Evolutionary conservation across 108 stramenopile genomes (phyloP).

Genomic region (Skeletonema grethae): DNA sequence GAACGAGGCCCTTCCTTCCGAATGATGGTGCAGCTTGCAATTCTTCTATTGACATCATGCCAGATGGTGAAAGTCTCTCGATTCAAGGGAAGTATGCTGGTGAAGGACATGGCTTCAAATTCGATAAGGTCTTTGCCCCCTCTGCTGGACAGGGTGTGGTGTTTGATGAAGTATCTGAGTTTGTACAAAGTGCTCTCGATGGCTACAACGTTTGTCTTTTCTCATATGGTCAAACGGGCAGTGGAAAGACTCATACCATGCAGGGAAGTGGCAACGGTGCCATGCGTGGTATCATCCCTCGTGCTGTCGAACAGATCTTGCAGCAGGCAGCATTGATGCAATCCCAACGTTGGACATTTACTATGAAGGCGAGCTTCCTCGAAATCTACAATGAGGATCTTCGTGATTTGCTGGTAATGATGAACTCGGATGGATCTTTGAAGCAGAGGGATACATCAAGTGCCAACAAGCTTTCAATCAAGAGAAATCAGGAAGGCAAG

Average conservation of each 20-base stretch:
- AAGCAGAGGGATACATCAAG: constrained; percentile 25
- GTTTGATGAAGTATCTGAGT: constrained; percentile 90
- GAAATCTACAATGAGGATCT: constrained; percentile 99
- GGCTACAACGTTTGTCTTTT: constrained; percentile 91
- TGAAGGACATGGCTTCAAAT: constrained; percentile 61
- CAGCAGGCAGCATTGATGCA: constrained; percentile 77
- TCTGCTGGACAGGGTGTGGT: constrained; percentile 76
- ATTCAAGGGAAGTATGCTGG: constrained; percentile 35
- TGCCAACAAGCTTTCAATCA: constrained; percentile 75
- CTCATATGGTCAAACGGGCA: constrained; percentile 79
- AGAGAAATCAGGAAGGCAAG: constrained; percentile 74
- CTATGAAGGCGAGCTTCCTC: constrained; percentile 92
- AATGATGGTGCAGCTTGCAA: constrained; percentile 46
- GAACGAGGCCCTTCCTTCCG: constrained; percentile 84
- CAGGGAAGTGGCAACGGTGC: constrained; percentile 77
- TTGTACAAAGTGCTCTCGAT: constrained; percentile 92
- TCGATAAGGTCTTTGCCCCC: constrained; percentile 87
- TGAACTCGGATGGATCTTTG: constrained; percentile 52
- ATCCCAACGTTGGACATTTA: constrained; percentile 94
- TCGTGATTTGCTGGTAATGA: constrained; percentile 86
- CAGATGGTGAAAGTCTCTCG: constrained; percentile 54
- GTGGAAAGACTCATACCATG: constrained; percentile 92
- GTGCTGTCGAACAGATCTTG: constrained; percentile 90
- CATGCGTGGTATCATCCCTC: constrained; percentile 92
- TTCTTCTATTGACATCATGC: constrained; percentile 42